Evolutionary conservation across 2,329 filamentous ascomycete genomes (phyloP).

Genomic region (Amauroascus niger): DNA sequence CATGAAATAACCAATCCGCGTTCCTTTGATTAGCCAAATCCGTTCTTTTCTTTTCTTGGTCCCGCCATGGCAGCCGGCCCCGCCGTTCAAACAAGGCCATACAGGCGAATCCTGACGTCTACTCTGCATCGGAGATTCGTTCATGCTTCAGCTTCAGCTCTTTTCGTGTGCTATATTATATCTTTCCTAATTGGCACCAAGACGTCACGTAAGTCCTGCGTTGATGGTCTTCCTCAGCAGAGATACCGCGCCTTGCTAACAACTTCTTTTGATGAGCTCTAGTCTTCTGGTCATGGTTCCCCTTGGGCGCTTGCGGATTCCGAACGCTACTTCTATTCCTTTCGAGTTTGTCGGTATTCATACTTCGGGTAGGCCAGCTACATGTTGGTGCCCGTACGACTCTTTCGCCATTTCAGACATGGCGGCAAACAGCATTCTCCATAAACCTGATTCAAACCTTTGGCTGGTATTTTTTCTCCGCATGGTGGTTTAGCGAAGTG

Average conservation of each 20-base stretch:
- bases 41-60: constrained; percentile 1
- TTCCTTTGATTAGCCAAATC: neutral
- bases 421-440: constrained; percentile 49
- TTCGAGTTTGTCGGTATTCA: constrained; percentile 65
- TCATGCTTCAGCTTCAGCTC: constrained; percentile 59
- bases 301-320: constrained; percentile 63
- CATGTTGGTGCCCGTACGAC: constrained; percentile 66
- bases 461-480: constrained; percentile 67
- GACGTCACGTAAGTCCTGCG: constrained; percentile 51
- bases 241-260: constrained; percentile 9
- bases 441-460: constrained; percentile 59
- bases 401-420: constrained; percentile 55
- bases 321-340: constrained; percentile 67
- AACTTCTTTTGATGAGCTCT: neutral
- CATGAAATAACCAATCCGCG: constrained; percentile 8
- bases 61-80: constrained; percentile 27
- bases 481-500: constrained; percentile 67
- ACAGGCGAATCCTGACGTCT: constrained; percentile 86
- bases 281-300: constrained; percentile 84
- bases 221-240: too few species aligned
- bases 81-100: constrained; percentile 39
- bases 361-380: constrained; percentile 76
- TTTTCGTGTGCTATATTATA: constrained; percentile 63
- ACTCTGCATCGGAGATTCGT: constrained; percentile 79
- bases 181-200: constrained; percentile 61